Conservation (phyloP, 495 filamentous ascomycete genomes). For the Durotheca rogersii region DNA sequence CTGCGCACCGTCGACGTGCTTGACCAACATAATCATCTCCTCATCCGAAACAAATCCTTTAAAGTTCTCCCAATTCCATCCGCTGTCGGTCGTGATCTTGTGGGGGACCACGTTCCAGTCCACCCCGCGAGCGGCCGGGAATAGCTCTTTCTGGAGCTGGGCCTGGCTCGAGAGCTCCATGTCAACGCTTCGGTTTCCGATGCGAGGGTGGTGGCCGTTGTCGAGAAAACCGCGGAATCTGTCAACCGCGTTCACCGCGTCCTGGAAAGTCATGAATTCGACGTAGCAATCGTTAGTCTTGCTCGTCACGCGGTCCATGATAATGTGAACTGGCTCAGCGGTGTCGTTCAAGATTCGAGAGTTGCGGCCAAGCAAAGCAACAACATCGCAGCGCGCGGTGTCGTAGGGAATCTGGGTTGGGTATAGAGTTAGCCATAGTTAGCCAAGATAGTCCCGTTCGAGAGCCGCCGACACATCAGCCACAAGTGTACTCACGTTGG, state of each 20-base stretch:
- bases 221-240: slow-evolving; percentile 42
- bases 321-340: slow-evolving; percentile 71
- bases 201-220: slow-evolving; percentile 50
- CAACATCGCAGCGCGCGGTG: slow-evolving; percentile 64
- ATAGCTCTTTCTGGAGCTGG: slow-evolving; percentile 63
- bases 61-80: slow-evolving; percentile 65
- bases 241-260: slow-evolving; percentile 56
- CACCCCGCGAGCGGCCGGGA: slow-evolving; percentile 66
- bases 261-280: slow-evolving; percentile 58
- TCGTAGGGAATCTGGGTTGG: slow-evolving; percentile 64
- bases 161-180: slow-evolving; percentile 61
- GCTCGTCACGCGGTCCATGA: slow-evolving; percentile 75
- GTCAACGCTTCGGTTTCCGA: slow-evolving; percentile 67
- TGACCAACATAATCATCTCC: slow-evolving; percentile 65
- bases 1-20: slow-evolving; percentile 57
- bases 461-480: no score
- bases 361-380: slow-evolving; percentile 68
- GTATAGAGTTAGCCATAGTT: slow-evolving; percentile 4
- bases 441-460: no score
- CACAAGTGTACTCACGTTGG: slow-evolving; percentile 38
- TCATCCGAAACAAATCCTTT: slow-evolving; percentile 68
- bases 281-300: slow-evolving; percentile 79
- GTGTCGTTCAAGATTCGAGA: slow-evolving; percentile 57
- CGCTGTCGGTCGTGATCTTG: slow-evolving; percentile 36
- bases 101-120: slow-evolving; percentile 58